Evolutionary conservation across 805 yeast species (phyloP), one percentile per base, ranked within the genome.

Genomic region (Saturnispora ahearnii): DNA sequence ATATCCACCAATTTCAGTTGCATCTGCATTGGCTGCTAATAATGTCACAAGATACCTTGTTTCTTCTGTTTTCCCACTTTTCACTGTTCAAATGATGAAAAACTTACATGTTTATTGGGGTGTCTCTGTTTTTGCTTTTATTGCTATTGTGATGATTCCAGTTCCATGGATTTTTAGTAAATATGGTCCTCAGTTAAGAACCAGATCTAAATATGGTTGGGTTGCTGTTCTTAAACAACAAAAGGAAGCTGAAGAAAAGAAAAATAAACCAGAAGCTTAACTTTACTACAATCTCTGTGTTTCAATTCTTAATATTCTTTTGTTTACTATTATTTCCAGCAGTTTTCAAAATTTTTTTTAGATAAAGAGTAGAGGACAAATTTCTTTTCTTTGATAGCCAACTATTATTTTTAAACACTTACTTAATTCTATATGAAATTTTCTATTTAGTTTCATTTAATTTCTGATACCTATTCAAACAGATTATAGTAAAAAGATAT

Each of bases 21-120:
- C 96, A 0, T 82, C 91, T n/a, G 91, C 95, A 3, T 65, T 87
- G 53, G 96, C 96, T 33, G 96, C 96, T 12, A 89, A 88, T 67
- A 87, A 86, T 63, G 71, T 89, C 60, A 65, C 82, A 51, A 77
- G 96, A 68, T 87, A 87, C 62, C 57, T 82, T 31, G 63, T 84
- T 53, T 87, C 95, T 9, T 80, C 87, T 6, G 86, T 81, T 21
- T 82, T 89, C 73, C 96, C 96, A 50, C 71, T 89, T 52, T 88
- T 89, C 68, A 85, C 89, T 1, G 77, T 81, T 21, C 96, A 88
- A 67, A 86, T 89, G 95, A 82, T 84, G 69, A 63, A 74, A 18
- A 80, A 73, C 41, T 70, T 89, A 59, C 80, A 80, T 37, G 77
- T 82, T 56, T 85, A 78, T 58, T 87, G 95, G 95, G 96, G 95